A percentile compares a stretch with the other conserved stretches of the same genome.
Evolutionary conservation across 2,329 filamentous ascomycete species (phyloP).

Genomic region (Spiromastix sp.): DNA sequence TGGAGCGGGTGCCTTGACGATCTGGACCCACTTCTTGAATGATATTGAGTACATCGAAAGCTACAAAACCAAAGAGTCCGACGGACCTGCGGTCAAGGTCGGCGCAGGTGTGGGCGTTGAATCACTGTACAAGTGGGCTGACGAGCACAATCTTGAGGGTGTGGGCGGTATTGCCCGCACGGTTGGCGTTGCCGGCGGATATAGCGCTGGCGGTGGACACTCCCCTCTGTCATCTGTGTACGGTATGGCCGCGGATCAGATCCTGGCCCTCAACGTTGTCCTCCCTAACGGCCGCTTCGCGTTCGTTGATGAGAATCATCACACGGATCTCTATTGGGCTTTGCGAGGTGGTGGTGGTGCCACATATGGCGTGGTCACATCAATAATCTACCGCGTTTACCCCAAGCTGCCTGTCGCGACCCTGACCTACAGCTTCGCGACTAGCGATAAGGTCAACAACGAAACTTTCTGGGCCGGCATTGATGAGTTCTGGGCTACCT

Average conservation of each 20-base stretch:
- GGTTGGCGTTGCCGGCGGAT: constrained; percentile 42
- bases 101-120: constrained; percentile 45
- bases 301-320: constrained; percentile 30
- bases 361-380: constrained; percentile 45
- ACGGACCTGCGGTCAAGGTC: constrained; percentile 44
- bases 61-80: constrained; percentile 28
- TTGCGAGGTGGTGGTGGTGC: constrained; percentile 36
- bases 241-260: constrained; percentile 42
- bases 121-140: constrained; percentile 43
- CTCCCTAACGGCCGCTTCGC: constrained; percentile 35
- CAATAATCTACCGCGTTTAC: constrained; percentile 41
- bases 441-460: too few species aligned
- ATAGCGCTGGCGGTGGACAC: constrained; percentile 43
- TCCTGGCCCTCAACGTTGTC: constrained; percentile 39
- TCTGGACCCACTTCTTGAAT: constrained; percentile 26
- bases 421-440: constrained; percentile 27
- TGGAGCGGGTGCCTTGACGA: constrained; percentile 39
- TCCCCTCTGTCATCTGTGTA: constrained; percentile 41
- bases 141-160: constrained; percentile 36
- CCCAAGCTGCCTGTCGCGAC: constrained; percentile 32
- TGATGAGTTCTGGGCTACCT: neutral
- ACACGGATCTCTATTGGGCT: constrained; percentile 41
- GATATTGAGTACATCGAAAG: constrained; percentile 15
- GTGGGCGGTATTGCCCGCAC: constrained; percentile 45
- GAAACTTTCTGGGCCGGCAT: constrained; percentile 2